Conservation (phyloP, 2,329 filamentous ascomycete genomes). For the Colletotrichum scovillei region DNA sequence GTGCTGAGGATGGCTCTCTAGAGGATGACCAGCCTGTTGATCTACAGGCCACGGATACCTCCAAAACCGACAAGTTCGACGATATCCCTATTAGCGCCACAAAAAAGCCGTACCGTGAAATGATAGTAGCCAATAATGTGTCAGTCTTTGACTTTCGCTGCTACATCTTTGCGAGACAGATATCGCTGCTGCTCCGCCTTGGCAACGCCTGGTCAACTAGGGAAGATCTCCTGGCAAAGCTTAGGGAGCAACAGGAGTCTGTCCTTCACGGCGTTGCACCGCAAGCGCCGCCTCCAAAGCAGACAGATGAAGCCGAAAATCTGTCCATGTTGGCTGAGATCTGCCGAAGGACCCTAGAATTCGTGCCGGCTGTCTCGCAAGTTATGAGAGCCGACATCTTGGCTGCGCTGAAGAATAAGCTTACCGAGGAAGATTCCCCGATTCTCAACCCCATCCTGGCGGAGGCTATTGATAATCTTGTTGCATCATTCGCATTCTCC, state of each 20-base stretch:
- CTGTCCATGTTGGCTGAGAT: constrained; percentile 86
- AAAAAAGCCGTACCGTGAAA: constrained; percentile 87
- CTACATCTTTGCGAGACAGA: constrained; percentile 92
- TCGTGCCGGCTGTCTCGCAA: constrained; percentile 83
- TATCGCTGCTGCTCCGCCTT: constrained; percentile 82
- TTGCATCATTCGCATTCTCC: constrained; percentile 82
- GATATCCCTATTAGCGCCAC: constrained; percentile 72
- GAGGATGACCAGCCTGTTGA: constrained; percentile 60
- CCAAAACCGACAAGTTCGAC: constrained; percentile 54
- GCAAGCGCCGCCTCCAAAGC: constrained; percentile 58
- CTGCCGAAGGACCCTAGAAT: constrained; percentile 83
- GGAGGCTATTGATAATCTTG: constrained; percentile 77
- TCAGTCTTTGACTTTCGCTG: constrained; percentile 95
- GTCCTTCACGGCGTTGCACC: constrained; percentile 69
- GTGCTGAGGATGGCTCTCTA: constrained; percentile 43
- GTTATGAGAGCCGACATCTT: constrained; percentile 83
- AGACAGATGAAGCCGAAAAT: constrained; percentile 76
- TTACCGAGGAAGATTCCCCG: constrained; percentile 44
- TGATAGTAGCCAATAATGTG: constrained; percentile 94
- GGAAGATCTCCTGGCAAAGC: constrained; percentile 71
- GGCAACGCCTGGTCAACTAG: constrained; percentile 77
- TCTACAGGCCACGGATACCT: constrained; percentile 56
- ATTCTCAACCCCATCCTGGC: constrained; percentile 51
- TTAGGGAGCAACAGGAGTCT: constrained; percentile 71
- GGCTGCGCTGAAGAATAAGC: constrained; percentile 59